Percentiles rank a stretch among this genome's conserved stretches.
Conservation (phyloP, 106 monocot species). For the Platanthera zijinensis region DNA sequence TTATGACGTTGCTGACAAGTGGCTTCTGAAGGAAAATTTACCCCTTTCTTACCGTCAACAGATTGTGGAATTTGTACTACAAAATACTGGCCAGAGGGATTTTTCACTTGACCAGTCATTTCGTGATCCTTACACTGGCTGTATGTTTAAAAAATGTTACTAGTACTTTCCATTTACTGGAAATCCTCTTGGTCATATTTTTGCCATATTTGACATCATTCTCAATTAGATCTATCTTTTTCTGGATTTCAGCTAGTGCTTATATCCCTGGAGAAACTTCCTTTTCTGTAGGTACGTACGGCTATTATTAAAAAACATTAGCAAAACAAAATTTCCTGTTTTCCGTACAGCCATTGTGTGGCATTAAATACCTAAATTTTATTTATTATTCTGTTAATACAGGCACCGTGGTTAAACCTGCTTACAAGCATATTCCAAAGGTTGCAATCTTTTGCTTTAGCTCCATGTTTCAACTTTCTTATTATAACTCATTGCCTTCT, state of each 20-base stretch:
- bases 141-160: slow-evolving; percentile 34
- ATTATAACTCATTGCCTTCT: background rate
- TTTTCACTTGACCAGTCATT: slow-evolving; percentile 69
- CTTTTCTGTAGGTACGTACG: slow-evolving; percentile 39
- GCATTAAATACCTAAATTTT: background rate
- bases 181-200: background rate
- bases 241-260: slow-evolving; percentile 58
- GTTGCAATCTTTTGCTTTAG: slow-evolving; percentile 22
- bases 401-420: slow-evolving; percentile 38
- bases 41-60: slow-evolving; percentile 87
- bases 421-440: slow-evolving; percentile 93
- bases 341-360: background rate
- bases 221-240: background rate
- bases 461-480: background rate
- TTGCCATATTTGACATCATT: background rate
- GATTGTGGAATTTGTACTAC: slow-evolving; percentile 91
- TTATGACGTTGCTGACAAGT: slow-evolving; percentile 73
- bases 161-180: background rate
- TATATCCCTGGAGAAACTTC: slow-evolving; percentile 78
- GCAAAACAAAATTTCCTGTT: background rate
- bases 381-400: slow-evolving; percentile 15
- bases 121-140: slow-evolving; percentile 86
- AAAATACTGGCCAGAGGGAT: slow-evolving; percentile 75
- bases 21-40: slow-evolving; percentile 88
- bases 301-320: background rate